A percentile compares a stretch with the other conserved stretches of the same genome.
Conservation (phyloP, 495 filamentous ascomycete species). For the Penicillium canariense region DNA sequence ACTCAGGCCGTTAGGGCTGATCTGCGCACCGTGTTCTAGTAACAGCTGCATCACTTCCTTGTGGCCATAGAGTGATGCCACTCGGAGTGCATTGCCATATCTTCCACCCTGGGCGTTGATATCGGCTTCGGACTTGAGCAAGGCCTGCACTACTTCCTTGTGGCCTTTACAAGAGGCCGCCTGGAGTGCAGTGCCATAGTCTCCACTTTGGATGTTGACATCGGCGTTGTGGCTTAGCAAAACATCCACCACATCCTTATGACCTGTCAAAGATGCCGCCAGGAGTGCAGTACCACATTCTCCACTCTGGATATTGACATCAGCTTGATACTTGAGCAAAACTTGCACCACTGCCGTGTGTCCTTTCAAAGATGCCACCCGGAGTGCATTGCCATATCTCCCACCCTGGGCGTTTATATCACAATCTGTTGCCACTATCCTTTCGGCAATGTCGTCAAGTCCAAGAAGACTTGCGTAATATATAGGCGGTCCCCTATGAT, state of each 20-base stretch:
- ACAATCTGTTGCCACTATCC: too few relatives aligned
- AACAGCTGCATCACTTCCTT: too few relatives aligned
- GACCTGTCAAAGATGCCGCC: neutral
- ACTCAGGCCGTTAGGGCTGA: too few relatives aligned
- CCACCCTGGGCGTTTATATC: neutral
- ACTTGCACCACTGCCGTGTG: neutral
- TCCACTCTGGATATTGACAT: neutral
- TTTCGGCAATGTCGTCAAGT: too few relatives aligned
- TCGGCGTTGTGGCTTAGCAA: neutral
- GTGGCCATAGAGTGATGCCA: too few relatives aligned
- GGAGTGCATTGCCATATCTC: neutral
- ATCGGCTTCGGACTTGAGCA: neutral
- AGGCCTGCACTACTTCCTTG: neutral
- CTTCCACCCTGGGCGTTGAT: neutral
- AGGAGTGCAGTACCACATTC: neutral
- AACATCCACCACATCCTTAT: neutral
- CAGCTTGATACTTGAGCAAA: neutral
- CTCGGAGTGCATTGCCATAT: neutral
- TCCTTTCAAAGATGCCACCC: too few relatives aligned
- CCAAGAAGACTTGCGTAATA: too few relatives aligned
- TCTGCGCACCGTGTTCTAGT: too few relatives aligned
- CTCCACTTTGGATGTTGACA: neutral
- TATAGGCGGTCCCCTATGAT: too few relatives aligned
- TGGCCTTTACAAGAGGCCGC: neutral
- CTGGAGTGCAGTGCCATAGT: neutral